phyloP scores from a whole-genome alignment of 805 yeast species.

The Saccharomycopsis schoenii region DNA sequence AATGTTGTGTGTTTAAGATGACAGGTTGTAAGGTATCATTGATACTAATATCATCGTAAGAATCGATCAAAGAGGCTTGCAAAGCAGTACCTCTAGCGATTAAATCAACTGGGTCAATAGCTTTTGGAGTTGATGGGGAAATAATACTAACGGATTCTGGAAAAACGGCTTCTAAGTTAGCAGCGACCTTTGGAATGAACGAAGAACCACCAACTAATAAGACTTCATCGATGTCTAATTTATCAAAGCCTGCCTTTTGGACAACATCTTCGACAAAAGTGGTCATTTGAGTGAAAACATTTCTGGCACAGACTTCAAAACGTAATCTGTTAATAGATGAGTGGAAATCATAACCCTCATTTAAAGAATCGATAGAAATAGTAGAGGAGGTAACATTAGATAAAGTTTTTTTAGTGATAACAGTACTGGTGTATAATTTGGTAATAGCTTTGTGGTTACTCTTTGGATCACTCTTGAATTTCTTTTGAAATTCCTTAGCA shows the following conservation, averaged over 20 bases:
- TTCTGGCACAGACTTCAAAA: slow-evolving; percentile 79
- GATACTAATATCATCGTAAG: slow-evolving; percentile 75
- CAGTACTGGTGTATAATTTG: slow-evolving; percentile 75
- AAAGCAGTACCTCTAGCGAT: slow-evolving; percentile 92
- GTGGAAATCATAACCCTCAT: slow-evolving; percentile 91
- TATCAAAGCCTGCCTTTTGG: slow-evolving; percentile 73
- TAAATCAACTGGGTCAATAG: slow-evolving; percentile 81
- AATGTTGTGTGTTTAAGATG: slow-evolving; percentile 81
- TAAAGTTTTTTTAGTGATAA: slow-evolving; percentile 80
- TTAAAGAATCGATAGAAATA: slow-evolving; percentile 88
- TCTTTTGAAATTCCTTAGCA: slow-evolving; percentile 91
- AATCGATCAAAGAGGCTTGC: slow-evolving; percentile 81
- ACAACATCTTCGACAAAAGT: slow-evolving; percentile 67
- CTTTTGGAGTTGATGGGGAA: slow-evolving; percentile 68
- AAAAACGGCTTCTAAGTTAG: slow-evolving; percentile 63
- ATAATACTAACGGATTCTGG: slow-evolving; percentile 60
- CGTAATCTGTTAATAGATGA: slow-evolving; percentile 89
- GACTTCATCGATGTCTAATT: slow-evolving; percentile 83
- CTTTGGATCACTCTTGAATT: slow-evolving; percentile 71
- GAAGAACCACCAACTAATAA: slow-evolving; percentile 90
- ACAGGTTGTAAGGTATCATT: slow-evolving; percentile 74
- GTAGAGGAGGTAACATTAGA: slow-evolving; percentile 83
- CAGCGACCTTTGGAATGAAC: slow-evolving; percentile 82
- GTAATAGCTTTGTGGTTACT: slow-evolving; percentile 77
- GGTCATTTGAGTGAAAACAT: slow-evolving; percentile 65